Base-by-base conservation (phyloP, 768 basidiomycete species). In the Saitozyma podzolica region DNA sequence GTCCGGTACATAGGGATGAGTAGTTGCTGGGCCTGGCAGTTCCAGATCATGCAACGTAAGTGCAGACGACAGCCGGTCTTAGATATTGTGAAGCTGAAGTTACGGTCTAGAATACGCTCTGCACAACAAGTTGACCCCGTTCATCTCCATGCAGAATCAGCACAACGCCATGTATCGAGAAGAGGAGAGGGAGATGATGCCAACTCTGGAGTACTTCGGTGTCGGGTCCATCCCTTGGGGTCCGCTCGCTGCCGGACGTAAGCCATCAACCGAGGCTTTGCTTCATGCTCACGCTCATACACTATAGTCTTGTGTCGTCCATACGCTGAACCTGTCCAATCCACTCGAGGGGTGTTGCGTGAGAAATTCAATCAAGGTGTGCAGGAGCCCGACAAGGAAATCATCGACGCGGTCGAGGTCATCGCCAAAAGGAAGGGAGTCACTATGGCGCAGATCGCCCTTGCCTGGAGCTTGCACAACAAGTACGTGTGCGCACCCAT, bases 101-200 rank as follows among this genome's bases (percentile, higher is more conserved):
- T 29, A 40, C 11, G 17, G 52, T 7, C 4, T 19, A 75, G 86
- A 85, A 73, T 87, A 87, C 65, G 86, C 86, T 0, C 85, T 86
- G 61, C 78, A 82, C 57, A 84, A 88, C 73, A 81, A 81, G 6
- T 84, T 84, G 82, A 85, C 85, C 87, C n/a, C n/a, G n/a, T n/a
- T n/a, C n/a, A n/a, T n/a, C n/a, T n/a, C n/a, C n/a, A n/a, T n/a
- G n/a, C n/a, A 88, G 70, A 87, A 88, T 70, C 85, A 86, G 63
- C 84, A 88, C 75, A 86, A 82, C 62, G 74, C 86, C 13, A 65
- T 84, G 7, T 88, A 88, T 65, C 81, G 87, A 9, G 87, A 88
- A 73, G 86, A 66, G 40, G n/a, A n/a, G n/a, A n/a, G n/a, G n/a
- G n/a, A n/a, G n/a, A n/a, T n/a, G n/a, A n/a, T n/a, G n/a, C n/a